phyloP scores from a whole-genome alignment of 108 stramenopile species.

The Bacterosira constricta region DNA sequence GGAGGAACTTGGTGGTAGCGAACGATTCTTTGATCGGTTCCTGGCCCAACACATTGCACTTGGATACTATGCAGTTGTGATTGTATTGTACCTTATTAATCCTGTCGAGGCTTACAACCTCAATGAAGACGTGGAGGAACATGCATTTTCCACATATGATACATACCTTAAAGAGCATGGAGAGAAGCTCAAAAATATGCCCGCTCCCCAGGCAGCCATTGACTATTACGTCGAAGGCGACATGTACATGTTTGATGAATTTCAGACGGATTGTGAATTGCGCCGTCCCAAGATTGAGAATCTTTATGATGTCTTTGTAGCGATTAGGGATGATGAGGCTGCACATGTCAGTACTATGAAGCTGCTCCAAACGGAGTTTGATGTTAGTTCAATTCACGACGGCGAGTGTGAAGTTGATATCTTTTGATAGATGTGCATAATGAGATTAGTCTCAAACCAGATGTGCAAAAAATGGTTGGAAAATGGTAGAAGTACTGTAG shows the following conservation, averaged over 20 bases:
- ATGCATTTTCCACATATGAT: slow-evolving; percentile 88
- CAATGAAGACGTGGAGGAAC: slow-evolving; percentile 81
- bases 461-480: too few species aligned
- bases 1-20: slow-evolving; percentile 93
- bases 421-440: too few species aligned
- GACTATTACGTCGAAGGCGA: slow-evolving; percentile 79
- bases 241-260: slow-evolving; percentile 89
- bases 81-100: slow-evolving; percentile 69
- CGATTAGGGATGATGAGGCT: slow-evolving; percentile 87
- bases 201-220: slow-evolving; percentile 68
- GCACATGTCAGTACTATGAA: slow-evolving; percentile 76
- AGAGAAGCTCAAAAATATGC: slow-evolving; percentile 60
- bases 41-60: slow-evolving; percentile 92
- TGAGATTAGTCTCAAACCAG: too few species aligned
- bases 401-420: slow-evolving; percentile 49
- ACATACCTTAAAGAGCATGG: slow-evolving; percentile 63
- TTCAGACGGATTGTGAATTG: slow-evolving; percentile 62
- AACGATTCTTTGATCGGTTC: slow-evolving; percentile 66
- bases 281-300: slow-evolving; percentile 70
- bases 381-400: slow-evolving; percentile 36
- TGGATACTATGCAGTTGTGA: slow-evolving; percentile 86
- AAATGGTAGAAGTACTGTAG: too few species aligned
- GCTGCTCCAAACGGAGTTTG: slow-evolving; percentile 43
- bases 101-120: slow-evolving; percentile 84
- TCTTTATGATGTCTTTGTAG: slow-evolving; percentile 84